Base-by-base conservation (phyloP, 1,284 basidiomycete genomes). In the Ustilago loliicola region DNA sequence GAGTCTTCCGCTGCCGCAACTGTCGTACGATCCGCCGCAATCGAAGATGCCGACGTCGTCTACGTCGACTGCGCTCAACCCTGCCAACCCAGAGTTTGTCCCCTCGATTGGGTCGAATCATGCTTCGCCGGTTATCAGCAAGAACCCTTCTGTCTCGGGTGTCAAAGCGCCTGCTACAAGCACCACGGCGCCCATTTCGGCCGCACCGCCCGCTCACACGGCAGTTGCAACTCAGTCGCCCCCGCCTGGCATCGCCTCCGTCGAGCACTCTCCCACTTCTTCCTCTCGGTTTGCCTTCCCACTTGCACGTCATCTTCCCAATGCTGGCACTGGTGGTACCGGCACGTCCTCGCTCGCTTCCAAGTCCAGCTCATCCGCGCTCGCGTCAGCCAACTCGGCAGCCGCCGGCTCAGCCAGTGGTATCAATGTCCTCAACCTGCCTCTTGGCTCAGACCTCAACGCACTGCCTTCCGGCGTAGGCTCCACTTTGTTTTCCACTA, bases 81-180 rank as follows among this genome's bases (percentile, higher is more conserved):
- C 79, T 15, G 70, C 77, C 34, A 80, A 80, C 54, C 79, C 76
- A 5, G 79, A 80, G 40, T 80, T 80, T 36, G 67, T 80, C 7
- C 79, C 79, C 5, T 73, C 74, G n/a, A 70, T 66, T 0, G 73
- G 74, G 4, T 80, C 78, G 15, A 78, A 68, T 5, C 66, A 72
- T 40, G 69, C 66, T 19, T 78, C 76, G 2, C 76, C 79, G 2
- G 66, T 79, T 10, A 65, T 78, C 34, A 58, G 64, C 59, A 78
- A 50, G 25, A 50, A 50, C 48, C 48, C 48, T 25, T 50, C 48
- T 50, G 23, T 10, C 29, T 50, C 48, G 25, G 48, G 48, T 27
- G 25, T 27, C 23, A 50, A 50, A 13, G 9, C 25, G 27, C 76
- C 79, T 5, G 63, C 72, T 19, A 61, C 75, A 15, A 61, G 60